Conservation (phyloP, 768 basidiomycete genomes). For the Fomitopsis serialis region DNA sequence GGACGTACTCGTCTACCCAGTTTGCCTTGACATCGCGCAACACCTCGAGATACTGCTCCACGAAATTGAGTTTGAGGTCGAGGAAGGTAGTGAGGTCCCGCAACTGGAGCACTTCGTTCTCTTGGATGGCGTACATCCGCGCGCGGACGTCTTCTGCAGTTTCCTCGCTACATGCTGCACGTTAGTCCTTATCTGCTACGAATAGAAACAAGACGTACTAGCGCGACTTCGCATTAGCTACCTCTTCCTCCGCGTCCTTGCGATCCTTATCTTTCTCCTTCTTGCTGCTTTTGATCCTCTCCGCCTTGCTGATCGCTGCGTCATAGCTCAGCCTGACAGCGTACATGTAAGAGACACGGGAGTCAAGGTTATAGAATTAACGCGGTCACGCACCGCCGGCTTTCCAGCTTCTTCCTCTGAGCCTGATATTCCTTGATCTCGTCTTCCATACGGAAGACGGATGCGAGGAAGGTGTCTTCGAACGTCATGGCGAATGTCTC, state of each 20-base stretch:
- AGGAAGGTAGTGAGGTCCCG: constrained; percentile 68
- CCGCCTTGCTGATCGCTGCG: constrained; percentile 62
- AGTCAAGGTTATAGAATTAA: neutral
- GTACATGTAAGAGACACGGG: neutral
- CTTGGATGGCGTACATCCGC: constrained; percentile 75
- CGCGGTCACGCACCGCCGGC: constrained; percentile 51
- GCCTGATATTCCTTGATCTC: constrained; percentile 82
- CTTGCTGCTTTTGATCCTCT: constrained; percentile 64
- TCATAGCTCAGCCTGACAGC: constrained; percentile 59
- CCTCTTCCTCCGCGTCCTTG: constrained; percentile 76
- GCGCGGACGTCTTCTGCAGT: constrained; percentile 78
- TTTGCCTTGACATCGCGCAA: constrained; percentile 60
- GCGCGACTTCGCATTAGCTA: constrained; percentile 62
- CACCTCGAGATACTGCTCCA: constrained; percentile 66
- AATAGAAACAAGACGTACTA: constrained; percentile 49
- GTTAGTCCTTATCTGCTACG: neutral
- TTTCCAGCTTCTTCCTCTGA: constrained; percentile 83
- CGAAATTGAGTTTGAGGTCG: constrained; percentile 70
- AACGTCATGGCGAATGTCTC: constrained; percentile 74
- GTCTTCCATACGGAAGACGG: constrained; percentile 58
- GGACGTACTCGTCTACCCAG: constrained; percentile 62
- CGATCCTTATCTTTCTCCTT: constrained; percentile 77
- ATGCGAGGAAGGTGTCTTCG: constrained; percentile 65
- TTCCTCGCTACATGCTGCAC: constrained; percentile 58
- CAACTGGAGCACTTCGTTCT: constrained; percentile 68